A percentile compares a stretch with the other conserved stretches of the same genome.
phyloP scores from a whole-genome alignment of 352 stramenopile species.

The Sclerospora graminicola region DNA sequence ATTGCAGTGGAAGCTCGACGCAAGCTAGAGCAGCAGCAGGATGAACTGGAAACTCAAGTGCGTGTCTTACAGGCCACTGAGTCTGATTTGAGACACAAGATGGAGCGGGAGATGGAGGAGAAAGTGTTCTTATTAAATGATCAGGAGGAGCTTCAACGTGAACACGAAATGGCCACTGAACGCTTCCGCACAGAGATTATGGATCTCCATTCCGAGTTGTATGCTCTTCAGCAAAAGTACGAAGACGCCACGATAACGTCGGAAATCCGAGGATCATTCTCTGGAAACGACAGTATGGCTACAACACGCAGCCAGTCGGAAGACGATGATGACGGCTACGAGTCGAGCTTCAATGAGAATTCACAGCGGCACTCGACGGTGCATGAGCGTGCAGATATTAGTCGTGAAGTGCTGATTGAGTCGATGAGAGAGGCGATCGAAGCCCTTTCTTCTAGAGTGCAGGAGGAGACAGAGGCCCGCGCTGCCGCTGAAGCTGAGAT shows the following conservation, averaged over 20 bases:
- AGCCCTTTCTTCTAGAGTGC: conserved; percentile 38
- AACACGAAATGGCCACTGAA: conserved; percentile 70
- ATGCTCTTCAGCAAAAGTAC: conserved; percentile 55
- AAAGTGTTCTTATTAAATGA: conserved; percentile 79
- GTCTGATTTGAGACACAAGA: conserved; percentile 63
- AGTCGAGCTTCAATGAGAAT: conserved; percentile 26
- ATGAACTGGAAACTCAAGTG: conserved; percentile 73
- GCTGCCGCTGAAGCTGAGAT: conserved; percentile 43
- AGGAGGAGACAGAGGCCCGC: conserved; percentile 59
- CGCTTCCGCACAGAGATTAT: conserved; percentile 76
- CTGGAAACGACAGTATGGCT: conserved; percentile 23
- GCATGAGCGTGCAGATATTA: conserved; percentile 48
- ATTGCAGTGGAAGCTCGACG: conserved; percentile 28
- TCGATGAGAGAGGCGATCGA: conserved; percentile 59
- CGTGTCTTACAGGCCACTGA: conserved; percentile 74
- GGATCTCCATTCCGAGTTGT: conserved; percentile 81
- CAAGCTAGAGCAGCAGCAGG: conserved; percentile 58
- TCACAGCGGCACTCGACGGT: conserved; percentile 36
- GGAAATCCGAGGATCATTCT: conserved; percentile 14
- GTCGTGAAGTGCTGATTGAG: conserved; percentile 57
- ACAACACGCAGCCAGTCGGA: conserved; percentile 23
- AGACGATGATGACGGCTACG: conserved; percentile 26
- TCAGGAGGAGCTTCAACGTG: conserved; percentile 69
- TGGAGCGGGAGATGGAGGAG: conserved; percentile 81
- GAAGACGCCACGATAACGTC: conserved; percentile 17